Base-by-base conservation (phyloP, 371 early-diverging fungal genomes). In the Mycotypha africana region DNA sequence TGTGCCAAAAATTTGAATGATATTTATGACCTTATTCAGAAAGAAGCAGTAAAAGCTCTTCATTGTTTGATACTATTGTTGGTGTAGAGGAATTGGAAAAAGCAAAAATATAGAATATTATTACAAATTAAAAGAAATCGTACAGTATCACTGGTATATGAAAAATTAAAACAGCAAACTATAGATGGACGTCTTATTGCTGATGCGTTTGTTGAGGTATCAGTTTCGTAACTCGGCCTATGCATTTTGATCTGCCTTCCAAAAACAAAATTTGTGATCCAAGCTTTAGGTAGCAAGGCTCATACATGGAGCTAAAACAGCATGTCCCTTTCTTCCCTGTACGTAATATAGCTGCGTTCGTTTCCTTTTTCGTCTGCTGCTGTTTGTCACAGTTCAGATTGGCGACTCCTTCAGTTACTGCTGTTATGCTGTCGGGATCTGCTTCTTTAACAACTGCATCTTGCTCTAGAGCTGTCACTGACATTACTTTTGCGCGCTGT, bases 221-320 rank as follows among this genome's bases (percentile, higher is more conserved):
- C n/a, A n/a, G n/a, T 28, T 28, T 28, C 6, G 6, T 8, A 28
- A 95, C 84, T 42, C 90, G 89, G n/a, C 94, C 95, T 4, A 95
- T 67, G 20, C 93, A 92, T 64, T 93, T 93, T 7, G 92, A 88
- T 17, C 86, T 69, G 4, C 91, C 91, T 53, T 89, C 83, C 51
- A 87, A 75, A 58, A 89, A 86, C 10, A 88, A 53, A 42, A 95
- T 66, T 7, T 87, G 82, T 0, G 84, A 67, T 0, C 86, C 92
- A 7, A 79, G 49, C 16, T 82, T 69, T 48, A 95, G 52, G 50
- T 86, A 92, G 45, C 88, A 91, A 6, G 93, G 93, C 31, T 85
- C 76, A 24, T 84, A 76, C 42, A 93, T 76, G 55, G 92, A 93
- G 48, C 62, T 64, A 44, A 89, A 83, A 30, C 77, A 64, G 8